Evolutionary conservation across 176 grass and related monocot genomes (phyloP).

Genomic region (Oryza rufipogon): DNA sequence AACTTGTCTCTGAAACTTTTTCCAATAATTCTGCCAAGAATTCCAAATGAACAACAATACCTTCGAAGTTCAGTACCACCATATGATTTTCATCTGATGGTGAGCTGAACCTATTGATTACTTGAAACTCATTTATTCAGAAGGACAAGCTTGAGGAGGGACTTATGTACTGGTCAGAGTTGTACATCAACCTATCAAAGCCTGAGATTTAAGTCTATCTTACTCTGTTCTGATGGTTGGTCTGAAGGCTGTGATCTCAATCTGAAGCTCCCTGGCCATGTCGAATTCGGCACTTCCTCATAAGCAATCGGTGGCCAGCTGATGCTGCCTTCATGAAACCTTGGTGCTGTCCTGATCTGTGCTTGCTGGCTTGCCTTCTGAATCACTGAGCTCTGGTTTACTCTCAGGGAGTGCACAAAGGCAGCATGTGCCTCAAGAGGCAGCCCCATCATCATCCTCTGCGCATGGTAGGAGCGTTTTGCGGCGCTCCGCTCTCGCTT

Average conservation of each 20-base stretch:
- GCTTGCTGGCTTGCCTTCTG: slow-evolving; percentile 49
- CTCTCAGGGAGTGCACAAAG: slow-evolving; percentile 55
- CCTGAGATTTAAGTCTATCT: slow-evolving; percentile 81
- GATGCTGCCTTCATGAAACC: slow-evolving; percentile 47
- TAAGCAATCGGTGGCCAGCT: slow-evolving; percentile 48
- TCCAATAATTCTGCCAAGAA: slow-evolving; percentile 34
- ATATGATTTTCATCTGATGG: slow-evolving; percentile 12
- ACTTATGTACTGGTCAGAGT: slow-evolving; percentile 34
- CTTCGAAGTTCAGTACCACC: slow-evolving; percentile 47
- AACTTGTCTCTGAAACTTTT: not conserved
- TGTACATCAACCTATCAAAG: slow-evolving; percentile 55
- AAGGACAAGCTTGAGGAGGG: slow-evolving; percentile 34
- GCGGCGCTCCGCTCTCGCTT: slow-evolving; percentile 80
- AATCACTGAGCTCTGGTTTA: slow-evolving; percentile 51
- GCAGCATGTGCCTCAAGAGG: slow-evolving; percentile 73
- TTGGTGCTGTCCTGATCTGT: slow-evolving; percentile 39
- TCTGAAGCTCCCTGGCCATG: slow-evolving; percentile 81
- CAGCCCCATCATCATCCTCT: slow-evolving; percentile 70
- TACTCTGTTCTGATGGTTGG: slow-evolving; percentile 56
- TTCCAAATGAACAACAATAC: slow-evolving; percentile 30
- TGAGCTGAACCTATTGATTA: slow-evolving; percentile 38
- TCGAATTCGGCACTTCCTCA: slow-evolving; percentile 45
- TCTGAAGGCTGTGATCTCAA: slow-evolving; percentile 47
- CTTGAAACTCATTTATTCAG: slow-evolving; percentile 53
- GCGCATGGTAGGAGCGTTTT: slow-evolving; percentile 65